A percentile compares a stretch with the other conserved stretches of the same genome.
Evolutionary conservation across 164 flowering plant genomes (phyloP).

Genomic region (Magnolia officinalis): DNA sequence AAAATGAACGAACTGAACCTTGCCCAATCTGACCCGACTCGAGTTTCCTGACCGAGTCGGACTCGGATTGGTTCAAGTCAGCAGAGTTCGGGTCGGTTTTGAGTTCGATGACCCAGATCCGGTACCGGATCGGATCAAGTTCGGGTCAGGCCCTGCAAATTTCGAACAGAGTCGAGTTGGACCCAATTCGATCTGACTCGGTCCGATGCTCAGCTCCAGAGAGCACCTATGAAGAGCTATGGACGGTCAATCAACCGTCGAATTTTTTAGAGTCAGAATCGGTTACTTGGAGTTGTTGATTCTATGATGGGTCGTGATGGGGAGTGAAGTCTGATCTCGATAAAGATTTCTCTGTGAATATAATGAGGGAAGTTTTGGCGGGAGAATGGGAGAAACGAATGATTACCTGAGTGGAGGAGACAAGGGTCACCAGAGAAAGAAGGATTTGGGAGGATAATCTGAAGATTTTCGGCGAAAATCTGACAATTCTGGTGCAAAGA

Average conservation of each 20-base stretch:
- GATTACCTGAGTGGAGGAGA: background rate
- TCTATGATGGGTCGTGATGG: background rate
- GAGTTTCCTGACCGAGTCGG: no score
- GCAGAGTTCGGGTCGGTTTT: no score
- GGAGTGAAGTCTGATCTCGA: background rate
- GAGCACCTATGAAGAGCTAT: no score
- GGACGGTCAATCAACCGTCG: constrained; percentile 17
- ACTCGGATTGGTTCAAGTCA: no score
- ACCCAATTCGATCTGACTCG: no score
- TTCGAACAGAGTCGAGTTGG: no score
- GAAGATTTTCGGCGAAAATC: background rate
- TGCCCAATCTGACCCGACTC: no score
- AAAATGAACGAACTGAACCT: no score
- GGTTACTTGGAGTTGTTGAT: constrained; percentile 1
- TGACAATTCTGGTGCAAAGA: background rate
- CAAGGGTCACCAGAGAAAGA: background rate
- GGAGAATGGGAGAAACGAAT: background rate
- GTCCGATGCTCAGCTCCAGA: no score
- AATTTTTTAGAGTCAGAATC: constrained; percentile 24
- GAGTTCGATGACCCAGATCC: no score
- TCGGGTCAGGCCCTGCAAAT: no score
- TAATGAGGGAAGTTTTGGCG: background rate
- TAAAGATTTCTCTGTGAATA: constrained; percentile 1
- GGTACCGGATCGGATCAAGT: no score
- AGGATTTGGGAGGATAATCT: background rate